These are phyloP conservation scores for Tilletia indica DNA, from an alignment of 1,284 basidiomycete species.

Conservation along the genomic window DNA sequence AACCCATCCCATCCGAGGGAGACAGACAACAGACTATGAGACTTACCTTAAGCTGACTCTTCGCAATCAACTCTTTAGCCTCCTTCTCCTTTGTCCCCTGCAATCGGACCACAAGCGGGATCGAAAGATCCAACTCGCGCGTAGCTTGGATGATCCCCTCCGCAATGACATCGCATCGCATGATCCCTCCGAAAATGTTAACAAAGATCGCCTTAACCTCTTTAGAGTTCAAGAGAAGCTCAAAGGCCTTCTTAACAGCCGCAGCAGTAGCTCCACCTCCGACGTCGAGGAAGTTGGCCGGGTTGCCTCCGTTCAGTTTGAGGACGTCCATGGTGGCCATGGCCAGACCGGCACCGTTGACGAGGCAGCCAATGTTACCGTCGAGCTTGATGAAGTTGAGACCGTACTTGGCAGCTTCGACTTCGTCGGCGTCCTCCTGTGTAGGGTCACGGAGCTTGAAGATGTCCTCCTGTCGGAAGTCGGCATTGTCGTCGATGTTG, in stretches of 20 bases:
- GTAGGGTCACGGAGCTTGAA: slow-evolving; percentile 86
- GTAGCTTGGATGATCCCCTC: slow-evolving; percentile 94
- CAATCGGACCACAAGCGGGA: slow-evolving; percentile 88
- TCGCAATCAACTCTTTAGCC: slow-evolving; percentile 74
- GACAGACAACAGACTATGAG: slow-evolving; percentile 54
- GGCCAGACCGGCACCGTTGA: slow-evolving; percentile 97
- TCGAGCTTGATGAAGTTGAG: slow-evolving; percentile 99
- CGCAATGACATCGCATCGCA: slow-evolving; percentile 80
- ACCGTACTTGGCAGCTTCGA: slow-evolving; percentile 72
- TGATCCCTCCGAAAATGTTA: slow-evolving; percentile 78
- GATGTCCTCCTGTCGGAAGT: slow-evolving; percentile 90
- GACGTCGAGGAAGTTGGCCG: slow-evolving; percentile 97
- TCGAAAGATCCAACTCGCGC: slow-evolving; percentile 78
- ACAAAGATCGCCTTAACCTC: slow-evolving; percentile 98
- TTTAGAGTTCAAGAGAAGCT: slow-evolving; percentile 83
- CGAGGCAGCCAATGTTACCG: slow-evolving; percentile 93
- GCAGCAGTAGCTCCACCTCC: slow-evolving; percentile 96
- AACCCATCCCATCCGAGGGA: slow-evolving; percentile 38
- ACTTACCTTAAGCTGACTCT: slow-evolving; percentile 82
- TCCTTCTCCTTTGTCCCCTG: slow-evolving; percentile 96
- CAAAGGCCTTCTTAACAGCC: slow-evolving; percentile 98
- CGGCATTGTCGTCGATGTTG: slow-evolving; percentile 98
- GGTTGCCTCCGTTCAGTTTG: slow-evolving; percentile 74
- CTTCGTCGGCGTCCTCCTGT: slow-evolving; percentile 96
- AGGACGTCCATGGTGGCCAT: slow-evolving; percentile 99